Conservation (phyloP, 495 filamentous ascomycete genomes). For the Aspergillus baeticus region DNA sequence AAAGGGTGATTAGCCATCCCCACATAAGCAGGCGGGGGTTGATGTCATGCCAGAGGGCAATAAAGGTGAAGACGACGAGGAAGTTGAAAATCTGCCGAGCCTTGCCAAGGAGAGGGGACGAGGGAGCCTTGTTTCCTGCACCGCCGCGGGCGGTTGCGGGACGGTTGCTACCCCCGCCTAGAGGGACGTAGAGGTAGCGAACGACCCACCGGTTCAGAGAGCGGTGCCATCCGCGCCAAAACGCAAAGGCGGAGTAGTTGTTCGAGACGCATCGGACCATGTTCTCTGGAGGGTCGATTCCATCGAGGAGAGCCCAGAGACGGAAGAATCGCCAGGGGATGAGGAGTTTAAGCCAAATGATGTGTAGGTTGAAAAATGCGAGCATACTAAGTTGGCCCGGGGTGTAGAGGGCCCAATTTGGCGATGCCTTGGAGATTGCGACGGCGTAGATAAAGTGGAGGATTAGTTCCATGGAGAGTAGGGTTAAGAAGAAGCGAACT, state of each 20-base stretch:
- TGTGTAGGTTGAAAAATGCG: constrained; percentile 93
- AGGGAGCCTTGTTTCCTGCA: constrained; percentile 26
- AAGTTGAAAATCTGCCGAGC: constrained; percentile 60
- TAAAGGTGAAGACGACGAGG: constrained; percentile 90
- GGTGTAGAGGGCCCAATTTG: constrained; percentile 80
- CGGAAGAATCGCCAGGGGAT: constrained; percentile 98
- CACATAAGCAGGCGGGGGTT: constrained; percentile 88
- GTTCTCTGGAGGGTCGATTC: constrained; percentile 94
- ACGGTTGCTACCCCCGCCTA: constrained; percentile 61
- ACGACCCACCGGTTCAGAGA: constrained; percentile 92
- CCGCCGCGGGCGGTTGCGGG: constrained; percentile 50
- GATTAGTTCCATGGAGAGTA: constrained; percentile 91
- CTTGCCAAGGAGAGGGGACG: constrained; percentile 27
- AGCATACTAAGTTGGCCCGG: constrained; percentile 87
- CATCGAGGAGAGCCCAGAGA: constrained; percentile 86
- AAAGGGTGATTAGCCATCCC: constrained; percentile 94
- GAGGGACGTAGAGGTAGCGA: constrained; percentile 90
- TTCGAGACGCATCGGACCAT: constrained; percentile 96
- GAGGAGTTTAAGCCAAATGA: constrained; percentile 97
- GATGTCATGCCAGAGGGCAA: constrained; percentile 98
- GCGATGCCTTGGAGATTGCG: constrained; percentile 81
- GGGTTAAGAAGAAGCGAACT: constrained; percentile 73
- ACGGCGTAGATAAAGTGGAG: constrained; percentile 93
- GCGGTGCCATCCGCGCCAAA: constrained; percentile 96
- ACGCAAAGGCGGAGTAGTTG: constrained; percentile 88